Evolutionary conservation across 2,329 filamentous ascomycete genomes (phyloP).

Genomic region (Trichoderma sp.): DNA sequence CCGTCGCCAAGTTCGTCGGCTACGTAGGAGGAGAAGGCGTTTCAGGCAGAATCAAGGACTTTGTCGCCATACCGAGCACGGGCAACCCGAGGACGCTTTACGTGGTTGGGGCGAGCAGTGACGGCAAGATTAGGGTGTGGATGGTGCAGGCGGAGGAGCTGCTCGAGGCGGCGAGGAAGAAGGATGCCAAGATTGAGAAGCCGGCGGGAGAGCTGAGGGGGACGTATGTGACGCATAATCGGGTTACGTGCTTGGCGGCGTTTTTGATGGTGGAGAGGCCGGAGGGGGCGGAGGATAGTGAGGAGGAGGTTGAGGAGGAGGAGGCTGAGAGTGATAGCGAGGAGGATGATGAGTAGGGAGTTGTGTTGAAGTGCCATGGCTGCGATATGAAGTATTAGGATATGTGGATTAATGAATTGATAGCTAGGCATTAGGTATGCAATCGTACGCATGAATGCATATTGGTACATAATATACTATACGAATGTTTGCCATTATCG

Average conservation of each 20-base stretch:
- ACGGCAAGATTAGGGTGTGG: conserved; percentile 83
- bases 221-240: conserved; percentile 78
- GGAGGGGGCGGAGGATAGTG: conserved; percentile 59
- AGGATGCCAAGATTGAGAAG: conserved; percentile 27
- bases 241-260: conserved; percentile 83
- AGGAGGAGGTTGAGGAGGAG: conserved; percentile 46
- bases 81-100: conserved; percentile 44
- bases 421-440: too few species aligned
- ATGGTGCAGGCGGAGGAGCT: conserved; percentile 49
- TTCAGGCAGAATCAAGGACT: conserved; percentile 80
- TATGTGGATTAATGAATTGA: not conserved
- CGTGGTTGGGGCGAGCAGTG: conserved; percentile 75
- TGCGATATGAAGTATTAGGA: not conserved
- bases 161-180: conserved; percentile 28
- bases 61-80: conserved; percentile 58
- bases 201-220: conserved; percentile 66
- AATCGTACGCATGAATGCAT: too few species aligned
- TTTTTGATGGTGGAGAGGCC: conserved; percentile 78
- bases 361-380: too few species aligned
- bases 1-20: conserved; percentile 66
- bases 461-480: too few species aligned
- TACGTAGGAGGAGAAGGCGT: conserved; percentile 75
- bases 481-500: too few species aligned
- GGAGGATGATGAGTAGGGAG: conserved; percentile 24
- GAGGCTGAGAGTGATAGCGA: conserved; percentile 41